Conservation (phyloP, 2,329 filamentous ascomycete genomes). For the Monilinia aucupariae region DNA sequence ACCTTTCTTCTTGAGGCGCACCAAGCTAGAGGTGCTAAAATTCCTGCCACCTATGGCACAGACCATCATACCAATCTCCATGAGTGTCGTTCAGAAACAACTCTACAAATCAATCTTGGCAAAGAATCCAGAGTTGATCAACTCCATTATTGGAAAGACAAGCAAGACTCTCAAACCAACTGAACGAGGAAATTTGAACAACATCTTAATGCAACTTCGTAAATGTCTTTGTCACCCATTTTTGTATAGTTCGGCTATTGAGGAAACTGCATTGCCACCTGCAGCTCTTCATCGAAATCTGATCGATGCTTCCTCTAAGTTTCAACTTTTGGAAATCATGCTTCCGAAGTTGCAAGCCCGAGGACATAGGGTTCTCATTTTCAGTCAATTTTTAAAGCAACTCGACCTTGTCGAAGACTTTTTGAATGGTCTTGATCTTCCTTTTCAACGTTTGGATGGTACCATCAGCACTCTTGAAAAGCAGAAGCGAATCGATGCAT, state of each 20-base stretch:
- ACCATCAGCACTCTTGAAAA: conserved; percentile 74
- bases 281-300: conserved; percentile 69
- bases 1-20: conserved; percentile 65
- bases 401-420: conserved; percentile 92
- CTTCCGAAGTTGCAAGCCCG: conserved; percentile 79
- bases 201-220: conserved; percentile 90
- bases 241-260: conserved; percentile 83
- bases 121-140: conserved; percentile 84
- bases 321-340: conserved; percentile 77
- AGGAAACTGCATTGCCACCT: conserved; percentile 65
- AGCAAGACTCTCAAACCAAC: conserved; percentile 53
- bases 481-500: conserved; percentile 89
- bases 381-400: conserved; percentile 90
- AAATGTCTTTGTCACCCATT: conserved; percentile 97
- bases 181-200: conserved; percentile 79
- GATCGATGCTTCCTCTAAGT: conserved; percentile 85
- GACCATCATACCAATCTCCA: conserved; percentile 92
- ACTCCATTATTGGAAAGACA: conserved; percentile 70
- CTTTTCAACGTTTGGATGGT: conserved; percentile 82
- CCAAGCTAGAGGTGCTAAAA: conserved; percentile 83
- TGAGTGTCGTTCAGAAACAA: conserved; percentile 90
- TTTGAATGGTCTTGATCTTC: conserved; percentile 65
- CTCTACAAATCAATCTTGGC: conserved; percentile 89
- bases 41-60: conserved; percentile 91
- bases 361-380: conserved; percentile 87